Evolutionary conservation across 140 eudicot species (phyloP), one percentile per base, ranked within the genome.

Genomic region (Senecio squalidus): DNA sequence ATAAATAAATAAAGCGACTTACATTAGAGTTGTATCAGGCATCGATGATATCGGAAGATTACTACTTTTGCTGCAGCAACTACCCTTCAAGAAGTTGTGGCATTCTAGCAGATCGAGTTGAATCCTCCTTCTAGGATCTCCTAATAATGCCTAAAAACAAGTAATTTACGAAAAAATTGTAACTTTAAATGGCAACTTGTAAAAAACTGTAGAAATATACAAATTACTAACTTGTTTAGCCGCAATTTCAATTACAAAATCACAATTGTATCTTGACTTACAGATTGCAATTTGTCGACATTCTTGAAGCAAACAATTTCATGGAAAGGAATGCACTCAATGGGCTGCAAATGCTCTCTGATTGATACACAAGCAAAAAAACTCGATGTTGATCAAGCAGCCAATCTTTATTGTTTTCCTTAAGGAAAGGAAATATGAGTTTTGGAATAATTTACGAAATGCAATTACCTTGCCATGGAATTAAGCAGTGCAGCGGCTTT

Each of bases 1-100:
- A n/a, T n/a, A n/a, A 40, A 13, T 15, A 5, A 27, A 39, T 5
- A 21, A 61, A 41, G 20, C 1, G n/a, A 49, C 87, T 83, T 79
- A 86, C 98, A 84, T 80, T 69, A 92, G 59, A 62, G 96, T 48
- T 15, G 96, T 87, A 61, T 84, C 96, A 66, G 77, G 95, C 94
- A 87, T 77, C 64, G 98, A 84, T 75, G 96, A 78, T 33, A 60
- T 51, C 33, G 70, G 78, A 11, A 39, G 71, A 56, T 57, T 73
- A 57, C 76, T 36, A 72, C 66, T 78, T 61, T 64, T 87, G 78
- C 76, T 64, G 83, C 98, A 91, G 75, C 98, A 91, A 61, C 79
- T 84, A 61, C 98, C 84, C 65, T 73, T 79, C 60, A 92, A 66
- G 69, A 81, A 75, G 58, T 60, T 92, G 50, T 70, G 72, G 62